A percentile compares a stretch with the other conserved stretches of the same genome.
Conservation (phyloP, 179 eudicot genomes). For the Heliamphora pulchella region DNA sequence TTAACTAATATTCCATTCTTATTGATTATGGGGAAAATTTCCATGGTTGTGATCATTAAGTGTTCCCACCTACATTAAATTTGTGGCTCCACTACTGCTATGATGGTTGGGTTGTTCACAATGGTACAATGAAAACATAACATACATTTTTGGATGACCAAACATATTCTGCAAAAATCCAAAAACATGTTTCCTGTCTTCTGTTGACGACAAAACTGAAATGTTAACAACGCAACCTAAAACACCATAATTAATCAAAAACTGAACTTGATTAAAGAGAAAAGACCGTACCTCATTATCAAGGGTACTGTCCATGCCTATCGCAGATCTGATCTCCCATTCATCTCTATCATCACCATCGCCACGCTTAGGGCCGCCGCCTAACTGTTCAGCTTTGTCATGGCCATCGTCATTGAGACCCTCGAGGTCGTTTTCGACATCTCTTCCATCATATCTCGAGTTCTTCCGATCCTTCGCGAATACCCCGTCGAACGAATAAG, state of each 20-base stretch:
- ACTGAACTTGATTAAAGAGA: background rate
- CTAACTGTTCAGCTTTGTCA: constrained; percentile 10
- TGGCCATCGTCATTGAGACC: constrained; percentile 23
- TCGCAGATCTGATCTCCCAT: constrained; percentile 45
- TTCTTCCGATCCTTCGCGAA: constrained; percentile 25
- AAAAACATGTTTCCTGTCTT: background rate
- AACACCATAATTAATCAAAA: too few species aligned
- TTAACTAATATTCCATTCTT: too few species aligned
- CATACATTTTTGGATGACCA: background rate
- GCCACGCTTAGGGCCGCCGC: background rate
- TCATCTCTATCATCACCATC: constrained; percentile 26
- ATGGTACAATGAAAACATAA: too few species aligned
- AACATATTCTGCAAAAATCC: background rate
- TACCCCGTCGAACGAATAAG: constrained; percentile 26
- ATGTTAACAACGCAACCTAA: background rate
- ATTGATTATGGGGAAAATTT: too few species aligned
- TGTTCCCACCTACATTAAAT: too few species aligned
- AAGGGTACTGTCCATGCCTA: constrained; percentile 69
- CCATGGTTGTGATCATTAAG: too few species aligned
- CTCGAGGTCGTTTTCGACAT: constrained; percentile 16
- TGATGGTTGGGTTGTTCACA: too few species aligned
- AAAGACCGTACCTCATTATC: constrained; percentile 49
- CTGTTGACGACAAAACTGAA: background rate
- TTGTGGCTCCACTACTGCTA: too few species aligned
- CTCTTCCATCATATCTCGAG: constrained; percentile 12